These are phyloP conservation scores for Sabuloglossum arenarium DNA, from an alignment of 495 filamentous ascomycete species.

Conservation along the genomic window DNA sequence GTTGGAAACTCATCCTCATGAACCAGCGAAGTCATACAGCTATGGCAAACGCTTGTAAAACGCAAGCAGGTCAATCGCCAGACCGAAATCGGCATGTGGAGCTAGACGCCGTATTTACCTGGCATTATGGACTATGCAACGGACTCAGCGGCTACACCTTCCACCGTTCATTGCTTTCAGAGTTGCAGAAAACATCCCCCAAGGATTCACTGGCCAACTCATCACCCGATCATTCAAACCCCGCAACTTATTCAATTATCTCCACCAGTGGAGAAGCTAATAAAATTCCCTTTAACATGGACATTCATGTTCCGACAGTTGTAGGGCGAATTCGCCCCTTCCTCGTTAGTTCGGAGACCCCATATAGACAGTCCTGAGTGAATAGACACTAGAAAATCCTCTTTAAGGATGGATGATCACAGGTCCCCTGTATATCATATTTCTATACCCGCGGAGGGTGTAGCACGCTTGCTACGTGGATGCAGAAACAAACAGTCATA, in stretches of 20 bases:
- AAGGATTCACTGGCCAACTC: not conserved
- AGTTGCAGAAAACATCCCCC: not conserved
- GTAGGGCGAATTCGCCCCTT: not conserved
- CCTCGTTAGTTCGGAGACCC: not conserved
- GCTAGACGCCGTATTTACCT: not conserved
- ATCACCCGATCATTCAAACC: not conserved
- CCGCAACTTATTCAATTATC: not conserved
- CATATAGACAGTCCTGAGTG: not conserved
- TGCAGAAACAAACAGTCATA: not conserved
- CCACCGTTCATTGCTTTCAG: not conserved
- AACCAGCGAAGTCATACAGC: not conserved
- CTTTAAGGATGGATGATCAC: not conserved
- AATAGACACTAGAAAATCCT: not conserved
- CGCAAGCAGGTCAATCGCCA: too few relatives aligned
- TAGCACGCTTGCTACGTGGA: not conserved
- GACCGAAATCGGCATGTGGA: too few relatives aligned
- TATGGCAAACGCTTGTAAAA: too few relatives aligned
- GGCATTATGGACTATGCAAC: not conserved
- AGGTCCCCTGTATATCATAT: not conserved
- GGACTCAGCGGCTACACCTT: not conserved
- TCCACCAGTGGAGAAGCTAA: not conserved
- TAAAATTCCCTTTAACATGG: not conserved
- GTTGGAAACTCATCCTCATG: not conserved
- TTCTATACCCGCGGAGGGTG: not conserved
- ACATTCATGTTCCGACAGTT: not conserved